These are phyloP conservation scores for Hevea brasiliensis DNA, from an alignment of 345 rosid genomes.

Conservation along the genomic window DNA sequence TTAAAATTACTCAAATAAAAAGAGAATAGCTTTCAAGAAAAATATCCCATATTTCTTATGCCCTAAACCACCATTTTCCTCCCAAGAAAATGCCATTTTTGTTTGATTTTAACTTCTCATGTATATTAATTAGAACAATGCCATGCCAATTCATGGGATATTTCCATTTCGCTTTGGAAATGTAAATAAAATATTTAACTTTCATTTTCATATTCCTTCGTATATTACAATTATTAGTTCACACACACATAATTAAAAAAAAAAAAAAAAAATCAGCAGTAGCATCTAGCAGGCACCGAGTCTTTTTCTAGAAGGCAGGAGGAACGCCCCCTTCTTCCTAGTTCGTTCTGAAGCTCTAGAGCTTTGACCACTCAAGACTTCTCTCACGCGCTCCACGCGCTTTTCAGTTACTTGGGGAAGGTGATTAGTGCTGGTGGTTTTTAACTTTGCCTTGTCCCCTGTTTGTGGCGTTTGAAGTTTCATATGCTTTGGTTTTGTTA, in stretches of 20 bases:
- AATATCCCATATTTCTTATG: neutral
- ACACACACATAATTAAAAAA: too few species aligned
- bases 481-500: slow-evolving; percentile 13
- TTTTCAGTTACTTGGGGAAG: neutral
- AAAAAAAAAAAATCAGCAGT: too few species aligned
- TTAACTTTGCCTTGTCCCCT: neutral
- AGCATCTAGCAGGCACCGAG: too few species aligned
- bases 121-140: neutral
- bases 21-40: neutral
- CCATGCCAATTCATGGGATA: slow-evolving; percentile 3
- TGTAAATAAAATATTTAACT: neutral
- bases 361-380: neutral
- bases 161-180: neutral
- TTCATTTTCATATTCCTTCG: too few species aligned
- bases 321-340: neutral
- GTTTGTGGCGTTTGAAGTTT: slow-evolving; percentile 5
- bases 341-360: slow-evolving; percentile 6
- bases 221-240: too few species aligned
- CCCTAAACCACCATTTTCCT: neutral
- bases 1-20: too few species aligned
- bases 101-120: neutral
- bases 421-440: neutral
- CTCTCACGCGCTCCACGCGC: neutral
- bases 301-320: slow-evolving; percentile 10
- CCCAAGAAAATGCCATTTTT: neutral